Evolutionary conservation across 805 yeast genomes (phyloP).

Genomic region (Candida sphagnicola): DNA sequence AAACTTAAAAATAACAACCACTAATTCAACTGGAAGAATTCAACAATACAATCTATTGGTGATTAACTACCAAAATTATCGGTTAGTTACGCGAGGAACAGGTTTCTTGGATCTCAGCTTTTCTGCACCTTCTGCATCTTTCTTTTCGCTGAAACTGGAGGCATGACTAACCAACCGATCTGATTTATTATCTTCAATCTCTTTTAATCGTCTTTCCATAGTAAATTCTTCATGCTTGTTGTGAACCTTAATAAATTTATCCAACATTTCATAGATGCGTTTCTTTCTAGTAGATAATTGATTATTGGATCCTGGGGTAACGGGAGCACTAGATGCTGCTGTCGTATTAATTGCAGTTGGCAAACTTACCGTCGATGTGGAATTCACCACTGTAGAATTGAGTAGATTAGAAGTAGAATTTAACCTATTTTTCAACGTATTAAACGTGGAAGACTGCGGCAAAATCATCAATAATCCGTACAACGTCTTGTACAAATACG

Average conservation of each 20-base stretch:
- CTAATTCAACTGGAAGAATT: no score
- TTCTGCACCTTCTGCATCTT: constrained; percentile 6
- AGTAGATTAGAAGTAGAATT: constrained; percentile 12
- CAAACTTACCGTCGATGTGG: constrained; percentile 12
- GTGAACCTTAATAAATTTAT: constrained; percentile 32
- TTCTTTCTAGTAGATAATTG: constrained; percentile 36
- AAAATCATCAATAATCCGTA: constrained; percentile 90
- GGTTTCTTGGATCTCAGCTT: background rate
- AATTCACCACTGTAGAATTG: constrained; percentile 17
- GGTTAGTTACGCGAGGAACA: no score
- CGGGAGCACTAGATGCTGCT: constrained; percentile 10
- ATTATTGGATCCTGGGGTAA: constrained; percentile 16
- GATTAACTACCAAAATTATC: no score
- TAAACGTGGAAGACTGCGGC: constrained; percentile 91
- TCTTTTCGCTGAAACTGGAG: constrained; percentile 8
- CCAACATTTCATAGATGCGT: constrained; percentile 39
- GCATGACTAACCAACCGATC: constrained; percentile 11
- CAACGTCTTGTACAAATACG: constrained; percentile 77
- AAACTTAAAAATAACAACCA: no score
- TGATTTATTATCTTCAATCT: constrained; percentile 4
- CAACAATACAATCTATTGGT: no score
- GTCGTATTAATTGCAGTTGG: constrained; percentile 13
- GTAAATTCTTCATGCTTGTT: constrained; percentile 24
- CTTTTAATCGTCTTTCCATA: constrained; percentile 4
- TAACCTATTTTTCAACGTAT: constrained; percentile 73